phyloP scores from a whole-genome alignment of 169 alveolate species.

The Besnoitia besnoiti region DNA sequence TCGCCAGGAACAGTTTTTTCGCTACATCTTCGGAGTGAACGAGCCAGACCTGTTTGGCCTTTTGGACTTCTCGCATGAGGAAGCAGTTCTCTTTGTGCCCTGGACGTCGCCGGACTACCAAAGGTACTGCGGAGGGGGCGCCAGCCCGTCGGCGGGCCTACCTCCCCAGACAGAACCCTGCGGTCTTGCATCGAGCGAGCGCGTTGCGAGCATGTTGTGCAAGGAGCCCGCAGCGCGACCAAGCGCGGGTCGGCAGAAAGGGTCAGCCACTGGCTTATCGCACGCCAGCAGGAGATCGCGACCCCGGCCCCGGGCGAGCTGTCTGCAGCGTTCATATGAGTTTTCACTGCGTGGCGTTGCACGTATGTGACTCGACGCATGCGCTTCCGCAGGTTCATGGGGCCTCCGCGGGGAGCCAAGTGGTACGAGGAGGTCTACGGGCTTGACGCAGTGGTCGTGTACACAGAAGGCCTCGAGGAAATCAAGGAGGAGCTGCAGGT shows the following conservation, averaged over 20 bases:
- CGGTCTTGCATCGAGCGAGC: too few relatives aligned
- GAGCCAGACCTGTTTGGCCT: constrained; percentile 60
- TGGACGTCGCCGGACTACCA: constrained; percentile 38
- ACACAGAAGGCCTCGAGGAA: neutral
- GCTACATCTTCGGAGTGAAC: constrained; percentile 53
- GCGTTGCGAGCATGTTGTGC: too few relatives aligned
- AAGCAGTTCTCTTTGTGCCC: constrained; percentile 51
- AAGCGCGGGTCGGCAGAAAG: too few relatives aligned
- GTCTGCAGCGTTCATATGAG: too few relatives aligned
- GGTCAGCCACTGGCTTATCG: too few relatives aligned
- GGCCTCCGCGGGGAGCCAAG: neutral
- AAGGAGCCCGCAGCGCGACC: too few relatives aligned
- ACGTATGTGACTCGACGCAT: too few relatives aligned
- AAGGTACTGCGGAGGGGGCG: constrained; percentile 21
- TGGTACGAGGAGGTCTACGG: constrained; percentile 23
- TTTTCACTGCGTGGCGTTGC: neutral
- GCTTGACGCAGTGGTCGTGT: constrained; percentile 5
- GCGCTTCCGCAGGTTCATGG: constrained; percentile 23
- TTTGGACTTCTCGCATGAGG: neutral
- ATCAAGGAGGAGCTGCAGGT: neutral
- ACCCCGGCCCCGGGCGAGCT: too few relatives aligned
- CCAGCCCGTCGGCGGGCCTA: too few relatives aligned
- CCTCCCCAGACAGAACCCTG: too few relatives aligned
- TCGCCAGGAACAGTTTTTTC: constrained; percentile 63
- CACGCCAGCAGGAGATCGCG: too few relatives aligned